These are phyloP conservation scores for Didymella pinodella DNA, from an alignment of 2,329 filamentous ascomycete genomes.

Conservation along the genomic window DNA sequence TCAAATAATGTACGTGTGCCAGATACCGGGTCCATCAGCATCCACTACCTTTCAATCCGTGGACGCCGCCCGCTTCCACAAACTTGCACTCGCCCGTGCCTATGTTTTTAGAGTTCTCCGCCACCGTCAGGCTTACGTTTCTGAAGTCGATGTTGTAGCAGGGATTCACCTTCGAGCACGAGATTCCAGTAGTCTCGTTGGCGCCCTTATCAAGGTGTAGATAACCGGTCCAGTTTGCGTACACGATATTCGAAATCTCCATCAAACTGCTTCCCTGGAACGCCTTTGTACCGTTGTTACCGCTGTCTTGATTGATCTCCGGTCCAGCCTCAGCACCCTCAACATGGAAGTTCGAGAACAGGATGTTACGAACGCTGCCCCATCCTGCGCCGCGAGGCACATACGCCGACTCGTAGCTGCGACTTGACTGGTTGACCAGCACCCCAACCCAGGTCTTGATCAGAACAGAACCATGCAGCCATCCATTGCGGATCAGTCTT, in stretches of 20 bases:
- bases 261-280: constrained; percentile 10
- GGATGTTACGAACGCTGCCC: constrained; percentile 5
- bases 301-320: constrained; percentile 14
- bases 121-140: constrained; percentile 2
- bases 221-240: constrained; percentile 9
- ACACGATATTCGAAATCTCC: constrained; percentile 5
- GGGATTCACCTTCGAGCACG: constrained; percentile 6
- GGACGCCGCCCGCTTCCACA: background rate
- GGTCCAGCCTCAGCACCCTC: constrained; percentile 13
- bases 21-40: background rate
- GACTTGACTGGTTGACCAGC: constrained; percentile 9
- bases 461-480: constrained; percentile 8
- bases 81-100: constrained; percentile 1
- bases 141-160: constrained; percentile 6
- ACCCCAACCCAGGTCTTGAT: constrained; percentile 13
- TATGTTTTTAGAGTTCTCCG: constrained; percentile 1
- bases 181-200: constrained; percentile 1
- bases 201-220: constrained; percentile 3
- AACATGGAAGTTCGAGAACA: constrained; percentile 8
- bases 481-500: constrained; percentile 6
- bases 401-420: constrained; percentile 8
- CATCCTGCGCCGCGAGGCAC: constrained; percentile 8
- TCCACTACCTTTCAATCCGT: background rate
- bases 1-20: too few species aligned
- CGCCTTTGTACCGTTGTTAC: constrained; percentile 5